Evolutionary conservation across 495 filamentous ascomycete genomes (phyloP), one percentile per base, ranked within the genome.

Genomic region (Neurospora sp.): DNA sequence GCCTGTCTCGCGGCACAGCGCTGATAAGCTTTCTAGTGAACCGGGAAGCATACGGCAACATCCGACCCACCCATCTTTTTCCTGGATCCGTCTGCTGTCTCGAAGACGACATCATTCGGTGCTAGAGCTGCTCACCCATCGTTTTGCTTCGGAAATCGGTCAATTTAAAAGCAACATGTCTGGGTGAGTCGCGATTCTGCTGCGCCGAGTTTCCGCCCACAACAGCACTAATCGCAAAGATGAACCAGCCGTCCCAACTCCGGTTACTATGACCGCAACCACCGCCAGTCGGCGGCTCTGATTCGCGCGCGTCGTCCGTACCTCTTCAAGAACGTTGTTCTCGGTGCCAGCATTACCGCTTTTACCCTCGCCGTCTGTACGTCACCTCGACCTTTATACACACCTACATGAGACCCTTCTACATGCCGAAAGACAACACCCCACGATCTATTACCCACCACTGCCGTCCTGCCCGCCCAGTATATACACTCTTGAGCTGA

Each of bases 271-370:
- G 92, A 97, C 82, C 87, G 89, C 78, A 85, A 92, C 77, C 90
- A 91, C 82, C 89, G 90, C 75, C 93, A 94, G 80, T 89, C 90
- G 39, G 88, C 92, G 35, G 91, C 96, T 31, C 90, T 99, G 72
- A 90, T 97, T 78, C 92, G 96, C 71, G 96, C 96, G 71, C 90
- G 96, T 72, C 88, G 91, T 75, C 96, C 96, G 68, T 98, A 94
- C 82, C 89, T 99, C 18, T 83, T 98, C 82, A 94, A 91, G 86
- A 98, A 99, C 81, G 85, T 89, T 35, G 42, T 93, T 65, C 92
- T 92, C 22, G 96, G 95, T 12, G 70, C 90, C 9, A 87, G 81
- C 14, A 85, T 97, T 37, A 86, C 89, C 74, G 86, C 82, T 4
- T 90, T 97, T 75, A 88, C 89, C 38, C 84, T 93, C 68, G 87